Base-by-base conservation (phyloP, 139 green algal genomes). In the Volvox reticuliferus region DNA sequence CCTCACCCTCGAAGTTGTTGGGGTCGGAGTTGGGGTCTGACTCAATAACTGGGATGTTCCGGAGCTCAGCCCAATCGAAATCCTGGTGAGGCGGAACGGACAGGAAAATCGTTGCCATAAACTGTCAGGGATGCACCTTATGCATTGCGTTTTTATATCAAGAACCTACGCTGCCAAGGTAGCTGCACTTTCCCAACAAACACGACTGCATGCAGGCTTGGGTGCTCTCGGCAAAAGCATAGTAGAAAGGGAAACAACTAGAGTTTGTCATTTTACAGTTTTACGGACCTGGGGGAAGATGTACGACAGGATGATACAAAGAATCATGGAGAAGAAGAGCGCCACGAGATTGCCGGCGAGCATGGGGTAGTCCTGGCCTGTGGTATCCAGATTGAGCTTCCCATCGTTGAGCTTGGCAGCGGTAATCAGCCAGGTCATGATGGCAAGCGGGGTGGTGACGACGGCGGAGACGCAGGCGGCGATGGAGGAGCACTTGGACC, bases 311-410 rank as follows among this genome's bases (percentile, higher is more conserved):
- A 96, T 82, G 61, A 94, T 79, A 94, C 92, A 96, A 69, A 99
- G 91, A 68, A 98, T 79, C 22, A 92, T 94, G 12, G 93, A 96
- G 77, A 95, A 94, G 33, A 94, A 83, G 44, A 99, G 96, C 65
- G 97, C 94, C 0, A 96, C 93, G 35, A 99, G 86, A 91, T 99
- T 99, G 79, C 97, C 97, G 18, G 94, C 96, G 67, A 99, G 93
- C 97, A 98, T 99, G 76, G 96, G 94, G 92, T 97, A 98, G 88
- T 99, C 95, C 91, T 94, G 85, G 71, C 88, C 92, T 9, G 92
- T 94, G 68, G 92, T 94, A 6, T 91, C 37, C 36, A 91, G 71
- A 44, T 87, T 76, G 0, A 94, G 22, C 36, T 82, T 65, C 28
- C 92, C 89, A 62, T 91, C 44, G 62, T 93, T 93, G 12, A 94